Percentiles rank a stretch among this genome's conserved stretches.
These are phyloP conservation scores for Dactylorhiza incarnata DNA, from an alignment of 106 monocot genomes.

Conservation along the genomic window DNA sequence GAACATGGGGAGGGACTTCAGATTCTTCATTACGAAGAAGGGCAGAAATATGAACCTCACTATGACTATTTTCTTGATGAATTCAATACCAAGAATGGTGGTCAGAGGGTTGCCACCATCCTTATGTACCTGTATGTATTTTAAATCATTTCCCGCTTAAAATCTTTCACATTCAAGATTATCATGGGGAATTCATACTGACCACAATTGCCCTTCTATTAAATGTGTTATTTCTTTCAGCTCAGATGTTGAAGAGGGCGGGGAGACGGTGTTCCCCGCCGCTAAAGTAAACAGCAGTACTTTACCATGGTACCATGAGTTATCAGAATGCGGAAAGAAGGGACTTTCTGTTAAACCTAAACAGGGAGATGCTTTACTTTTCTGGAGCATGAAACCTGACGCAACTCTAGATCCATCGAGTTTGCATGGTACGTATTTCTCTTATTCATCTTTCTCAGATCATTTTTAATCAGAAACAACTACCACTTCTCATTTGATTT, in stretches of 20 bases:
- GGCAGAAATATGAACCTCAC: conserved; percentile 74
- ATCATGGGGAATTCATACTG: neutral
- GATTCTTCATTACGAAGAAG: conserved; percentile 70
- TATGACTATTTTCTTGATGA: conserved; percentile 65
- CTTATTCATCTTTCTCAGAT: neutral
- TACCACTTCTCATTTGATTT: neutral
- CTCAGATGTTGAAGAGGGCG: conserved; percentile 73
- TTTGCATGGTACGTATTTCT: conserved; percentile 31
- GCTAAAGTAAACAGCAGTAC: conserved; percentile 53
- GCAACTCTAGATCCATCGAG: conserved; percentile 48
- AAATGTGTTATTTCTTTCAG: conserved; percentile 18
- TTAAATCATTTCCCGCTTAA: neutral
- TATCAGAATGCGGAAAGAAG: conserved; percentile 52
- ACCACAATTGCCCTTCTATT: neutral
- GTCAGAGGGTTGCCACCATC: conserved; percentile 64
- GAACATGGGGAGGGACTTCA: conserved; percentile 68
- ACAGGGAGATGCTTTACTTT: conserved; percentile 60
- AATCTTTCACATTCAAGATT: neutral
- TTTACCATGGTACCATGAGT: conserved; percentile 40
- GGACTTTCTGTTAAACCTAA: conserved; percentile 50
- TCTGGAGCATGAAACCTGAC: conserved; percentile 69
- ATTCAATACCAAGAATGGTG: conserved; percentile 59
- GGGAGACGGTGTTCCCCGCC: conserved; percentile 61
- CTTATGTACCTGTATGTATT: conserved; percentile 67
- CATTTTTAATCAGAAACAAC: neutral